Percentiles rank a stretch among this genome's conserved stretches.
phyloP scores from a whole-genome alignment of 306 rosid genomes.

The Vicia faba region DNA sequence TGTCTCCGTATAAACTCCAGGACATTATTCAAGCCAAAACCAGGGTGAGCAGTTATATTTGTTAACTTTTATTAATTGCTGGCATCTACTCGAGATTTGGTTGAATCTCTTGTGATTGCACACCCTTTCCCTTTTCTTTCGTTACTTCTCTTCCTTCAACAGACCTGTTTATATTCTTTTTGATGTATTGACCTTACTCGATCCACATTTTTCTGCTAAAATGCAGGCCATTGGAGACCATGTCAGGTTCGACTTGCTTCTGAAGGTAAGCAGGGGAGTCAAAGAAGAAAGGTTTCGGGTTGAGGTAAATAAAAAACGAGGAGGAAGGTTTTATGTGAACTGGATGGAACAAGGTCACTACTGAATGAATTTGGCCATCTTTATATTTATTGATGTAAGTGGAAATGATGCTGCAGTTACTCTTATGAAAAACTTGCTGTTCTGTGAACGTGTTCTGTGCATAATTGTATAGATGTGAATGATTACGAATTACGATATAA shows the following conservation, averaged over 20 bases:
- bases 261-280: slow-evolving; percentile 46
- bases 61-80: slow-evolving; percentile 3
- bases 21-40: slow-evolving; percentile 48
- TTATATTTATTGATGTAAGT: slow-evolving; percentile 2
- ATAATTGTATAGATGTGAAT: slow-evolving; percentile 13
- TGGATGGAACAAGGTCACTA: slow-evolving; percentile 36
- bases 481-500: background rate
- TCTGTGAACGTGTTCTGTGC: background rate
- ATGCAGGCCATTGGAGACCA: slow-evolving; percentile 54
- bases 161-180: background rate
- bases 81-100: slow-evolving; percentile 15
- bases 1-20: slow-evolving; percentile 44
- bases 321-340: slow-evolving; percentile 39
- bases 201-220: slow-evolving; percentile 16
- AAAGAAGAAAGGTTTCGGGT: slow-evolving; percentile 41
- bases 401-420: slow-evolving; percentile 16
- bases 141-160: background rate
- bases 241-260: slow-evolving; percentile 47
- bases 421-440: background rate
- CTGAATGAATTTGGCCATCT: slow-evolving; percentile 3
- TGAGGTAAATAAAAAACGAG: slow-evolving; percentile 43
- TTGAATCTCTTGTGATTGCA: background rate
- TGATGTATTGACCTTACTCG: background rate
- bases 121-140: background rate
- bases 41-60: slow-evolving; percentile 38